A percentile compares a stretch with the other conserved stretches of the same genome.
phyloP scores from a whole-genome alignment of 331 rosid genomes.

The Ulmus americana region DNA sequence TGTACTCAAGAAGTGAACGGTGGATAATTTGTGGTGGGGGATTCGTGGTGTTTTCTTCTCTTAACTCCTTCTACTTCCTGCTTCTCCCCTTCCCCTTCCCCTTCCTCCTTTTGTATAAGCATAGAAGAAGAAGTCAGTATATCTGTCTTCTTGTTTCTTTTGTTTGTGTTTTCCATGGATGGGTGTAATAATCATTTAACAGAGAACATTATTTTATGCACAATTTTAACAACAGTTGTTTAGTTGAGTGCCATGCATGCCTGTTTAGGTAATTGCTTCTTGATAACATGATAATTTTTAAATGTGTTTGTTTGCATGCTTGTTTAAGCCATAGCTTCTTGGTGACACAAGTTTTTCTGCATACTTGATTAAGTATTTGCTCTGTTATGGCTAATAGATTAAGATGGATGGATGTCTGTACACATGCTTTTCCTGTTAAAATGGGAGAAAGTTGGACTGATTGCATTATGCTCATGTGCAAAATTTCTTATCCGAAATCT shows the following conservation, averaged over 20 bases:
- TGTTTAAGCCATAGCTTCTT: neutral
- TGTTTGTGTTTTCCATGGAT: neutral
- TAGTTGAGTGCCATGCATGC: conserved; percentile 1
- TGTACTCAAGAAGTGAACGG: neutral
- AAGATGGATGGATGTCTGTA: neutral
- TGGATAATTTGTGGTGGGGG: neutral
- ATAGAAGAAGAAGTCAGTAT: too few species aligned
- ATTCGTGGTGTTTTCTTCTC: neutral
- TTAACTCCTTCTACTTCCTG: neutral
- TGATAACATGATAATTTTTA: neutral
- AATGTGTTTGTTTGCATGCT: neutral
- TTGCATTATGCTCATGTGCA: conserved; percentile 1
- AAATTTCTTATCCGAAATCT: conserved; percentile 24
- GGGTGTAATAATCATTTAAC: neutral
- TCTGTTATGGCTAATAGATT: conserved; percentile 14
- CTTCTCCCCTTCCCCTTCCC: neutral
- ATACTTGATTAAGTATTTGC: conserved; percentile 21
- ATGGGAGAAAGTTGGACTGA: neutral
- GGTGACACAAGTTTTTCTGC: conserved; percentile 2
- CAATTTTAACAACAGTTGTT: neutral
- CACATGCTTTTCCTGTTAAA: neutral
- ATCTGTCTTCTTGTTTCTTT: neutral
- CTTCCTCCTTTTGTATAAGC: neutral
- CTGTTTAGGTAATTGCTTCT: conserved; percentile 1
- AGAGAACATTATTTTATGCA: neutral